Percentiles rank a stretch among this genome's conserved stretches.
phyloP scores from a whole-genome alignment of 2,329 filamentous ascomycete genomes.

The Monosporascus sp. region DNA sequence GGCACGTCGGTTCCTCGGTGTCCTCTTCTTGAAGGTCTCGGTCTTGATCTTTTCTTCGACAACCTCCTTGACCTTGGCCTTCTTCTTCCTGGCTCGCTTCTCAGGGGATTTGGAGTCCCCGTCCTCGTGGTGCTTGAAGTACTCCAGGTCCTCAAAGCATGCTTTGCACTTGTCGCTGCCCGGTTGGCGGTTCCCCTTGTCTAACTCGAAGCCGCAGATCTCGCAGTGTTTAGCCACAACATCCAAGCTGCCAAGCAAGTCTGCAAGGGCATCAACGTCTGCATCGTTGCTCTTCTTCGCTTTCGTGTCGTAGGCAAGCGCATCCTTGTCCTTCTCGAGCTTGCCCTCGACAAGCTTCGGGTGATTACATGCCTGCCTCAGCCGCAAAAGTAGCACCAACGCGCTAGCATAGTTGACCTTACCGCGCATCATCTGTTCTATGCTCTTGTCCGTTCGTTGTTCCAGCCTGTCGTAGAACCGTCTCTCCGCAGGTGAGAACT shows the following conservation, averaged over 20 bases:
- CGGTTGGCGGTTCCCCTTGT: conserved; percentile 37
- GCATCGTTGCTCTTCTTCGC: conserved; percentile 45
- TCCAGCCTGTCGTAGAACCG: conserved; percentile 83
- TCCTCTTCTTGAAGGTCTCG: conserved; percentile 22
- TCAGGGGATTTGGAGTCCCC: conserved; percentile 33
- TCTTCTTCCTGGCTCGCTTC: conserved; percentile 30
- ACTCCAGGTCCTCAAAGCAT: conserved; percentile 70
- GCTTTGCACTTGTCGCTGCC: conserved; percentile 59
- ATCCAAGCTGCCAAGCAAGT: conserved; percentile 79
- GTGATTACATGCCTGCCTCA: conserved; percentile 93
- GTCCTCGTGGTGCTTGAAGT: conserved; percentile 47
- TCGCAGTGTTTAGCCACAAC: conserved; percentile 76
- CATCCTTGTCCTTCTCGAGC: conserved; percentile 82
- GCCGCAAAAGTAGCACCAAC: conserved; percentile 80
- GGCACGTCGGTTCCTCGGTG: conserved; percentile 34
- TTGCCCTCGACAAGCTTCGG: conserved; percentile 82
- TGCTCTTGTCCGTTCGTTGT: conserved; percentile 75
- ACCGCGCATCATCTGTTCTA: conserved; percentile 82
- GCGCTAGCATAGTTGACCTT: conserved; percentile 90
- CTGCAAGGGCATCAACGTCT: conserved; percentile 77
- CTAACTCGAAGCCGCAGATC: conserved; percentile 70
- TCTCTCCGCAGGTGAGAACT: conserved; percentile 75
- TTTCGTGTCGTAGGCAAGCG: conserved; percentile 60
- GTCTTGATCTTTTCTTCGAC: conserved; percentile 29
- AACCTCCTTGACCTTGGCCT: conserved; percentile 24